Evolutionary conservation across 352 stramenopile species (phyloP).

Genomic region (Paralagenidium karlingii): DNA sequence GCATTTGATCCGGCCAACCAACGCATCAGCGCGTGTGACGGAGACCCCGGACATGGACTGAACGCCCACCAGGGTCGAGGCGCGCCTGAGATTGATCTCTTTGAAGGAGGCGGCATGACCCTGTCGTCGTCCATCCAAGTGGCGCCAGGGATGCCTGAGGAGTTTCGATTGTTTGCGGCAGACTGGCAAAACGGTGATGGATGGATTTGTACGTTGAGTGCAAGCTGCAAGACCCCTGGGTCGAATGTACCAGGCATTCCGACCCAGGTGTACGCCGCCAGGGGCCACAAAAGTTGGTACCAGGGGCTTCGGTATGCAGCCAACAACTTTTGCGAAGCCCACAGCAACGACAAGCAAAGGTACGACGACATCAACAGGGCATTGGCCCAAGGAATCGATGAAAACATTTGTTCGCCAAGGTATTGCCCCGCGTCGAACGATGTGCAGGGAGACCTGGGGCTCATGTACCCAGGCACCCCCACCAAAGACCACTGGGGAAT

Average conservation of each 20-base stretch:
- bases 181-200: conserved; percentile 5
- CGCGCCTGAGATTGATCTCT: conserved; percentile 90
- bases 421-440: conserved; percentile 32
- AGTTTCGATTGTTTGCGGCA: conserved; percentile 36
- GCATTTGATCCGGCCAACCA: conserved; percentile 61
- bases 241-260: conserved; percentile 32
- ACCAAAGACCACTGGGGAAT: conserved; percentile 9
- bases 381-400: conserved; percentile 17
- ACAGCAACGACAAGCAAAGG: conserved; percentile 12
- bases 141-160: conserved; percentile 37
- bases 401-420: conserved; percentile 26
- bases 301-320: conserved; percentile 35
- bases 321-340: conserved; percentile 21
- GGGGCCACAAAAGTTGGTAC: conserved; percentile 34
- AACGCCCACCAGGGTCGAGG: conserved; percentile 70
- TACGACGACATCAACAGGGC: conserved; percentile 13
- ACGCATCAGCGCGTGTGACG: conserved; percentile 80
- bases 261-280: conserved; percentile 18
- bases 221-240: conserved; percentile 24
- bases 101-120: conserved; percentile 69
- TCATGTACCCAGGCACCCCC: conserved; percentile 16
- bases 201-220: conserved; percentile 23
- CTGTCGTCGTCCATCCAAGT: conserved; percentile 88
- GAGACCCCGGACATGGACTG: conserved; percentile 80
- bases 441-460: conserved; percentile 21